phyloP scores from a whole-genome alignment of 2,329 filamentous ascomycete genomes.

The Fusarium sp. region DNA sequence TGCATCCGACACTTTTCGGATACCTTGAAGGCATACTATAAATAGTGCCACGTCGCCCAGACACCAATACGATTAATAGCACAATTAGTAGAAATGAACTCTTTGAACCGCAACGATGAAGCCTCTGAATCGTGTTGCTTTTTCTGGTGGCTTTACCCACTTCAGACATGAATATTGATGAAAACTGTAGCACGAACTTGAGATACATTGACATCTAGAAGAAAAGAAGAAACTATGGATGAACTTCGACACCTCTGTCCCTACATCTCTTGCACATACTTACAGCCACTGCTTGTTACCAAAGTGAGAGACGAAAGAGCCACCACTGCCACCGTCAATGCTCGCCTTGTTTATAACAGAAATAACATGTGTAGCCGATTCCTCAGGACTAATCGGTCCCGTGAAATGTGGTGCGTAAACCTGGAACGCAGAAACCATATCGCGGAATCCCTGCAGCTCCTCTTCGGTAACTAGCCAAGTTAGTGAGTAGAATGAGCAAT shows the following conservation, averaged over 20 bases:
- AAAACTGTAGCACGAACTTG: rapidly evolving
- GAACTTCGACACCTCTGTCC: rapidly evolving
- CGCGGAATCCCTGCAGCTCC: constrained; percentile 37
- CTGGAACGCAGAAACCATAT: constrained; percentile 47
- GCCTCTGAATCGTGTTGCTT: background rate
- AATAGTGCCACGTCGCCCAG: background rate
- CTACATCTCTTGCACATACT: background rate
- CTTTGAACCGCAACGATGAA: rapidly evolving
- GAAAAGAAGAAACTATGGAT: background rate
- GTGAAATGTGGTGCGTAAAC: constrained; percentile 55
- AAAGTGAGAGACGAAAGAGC: constrained; percentile 64
- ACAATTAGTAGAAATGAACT: rapidly evolving
- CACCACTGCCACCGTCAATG: constrained; percentile 59
- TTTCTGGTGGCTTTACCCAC: background rate
- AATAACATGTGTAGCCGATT: constrained; percentile 50
- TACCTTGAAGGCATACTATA: background rate
- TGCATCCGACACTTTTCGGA: background rate
- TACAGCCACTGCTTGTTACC: constrained; percentile 65
- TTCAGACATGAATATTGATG: background rate
- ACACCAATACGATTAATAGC: background rate
- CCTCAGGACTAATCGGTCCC: constrained; percentile 48
- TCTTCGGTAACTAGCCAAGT: constrained; percentile 40
- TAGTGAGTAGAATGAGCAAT: no score
- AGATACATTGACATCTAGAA: background rate
- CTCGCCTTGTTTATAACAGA: constrained; percentile 47